Evolutionary conservation across 2,329 filamentous ascomycete genomes (phyloP).

Genomic region (Cadophora sp.): DNA sequence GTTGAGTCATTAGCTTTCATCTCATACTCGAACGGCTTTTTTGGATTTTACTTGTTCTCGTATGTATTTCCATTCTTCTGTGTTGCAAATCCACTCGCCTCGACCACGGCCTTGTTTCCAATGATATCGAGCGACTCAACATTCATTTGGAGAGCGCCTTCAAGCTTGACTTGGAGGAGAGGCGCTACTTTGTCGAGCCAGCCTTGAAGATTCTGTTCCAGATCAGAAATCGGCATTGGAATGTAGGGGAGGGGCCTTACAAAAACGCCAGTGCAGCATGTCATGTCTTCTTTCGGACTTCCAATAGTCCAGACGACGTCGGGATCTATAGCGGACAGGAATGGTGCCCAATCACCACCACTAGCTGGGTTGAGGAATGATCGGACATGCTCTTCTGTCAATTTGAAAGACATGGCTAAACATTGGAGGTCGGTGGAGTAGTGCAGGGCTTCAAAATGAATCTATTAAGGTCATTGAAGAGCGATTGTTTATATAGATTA

Average conservation of each 20-base stretch:
- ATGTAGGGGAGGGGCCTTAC: background rate
- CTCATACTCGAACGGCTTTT: no score
- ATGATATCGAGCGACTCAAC: background rate
- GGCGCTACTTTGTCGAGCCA: constrained; percentile 3
- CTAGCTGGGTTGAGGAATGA: background rate
- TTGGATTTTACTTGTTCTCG: background rate
- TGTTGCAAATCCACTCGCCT: background rate
- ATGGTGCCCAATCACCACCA: background rate
- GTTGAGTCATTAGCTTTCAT: background rate
- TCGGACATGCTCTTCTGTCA: constrained; percentile 1
- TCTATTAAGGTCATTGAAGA: background rate
- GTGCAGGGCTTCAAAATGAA: background rate
- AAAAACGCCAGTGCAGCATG: background rate
- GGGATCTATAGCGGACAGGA: background rate
- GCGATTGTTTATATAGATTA: background rate
- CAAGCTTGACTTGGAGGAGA: background rate
- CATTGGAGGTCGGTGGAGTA: background rate
- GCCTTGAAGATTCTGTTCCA: background rate
- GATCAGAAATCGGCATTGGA: no score
- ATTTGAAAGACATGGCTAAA: background rate
- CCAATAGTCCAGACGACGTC: constrained; percentile 1
- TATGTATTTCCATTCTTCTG: constrained; percentile 8
- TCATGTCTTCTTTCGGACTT: background rate
- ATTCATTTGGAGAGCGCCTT: background rate
- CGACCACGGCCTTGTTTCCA: background rate